These are phyloP conservation scores for Chlorella sp. DNA, from an alignment of 139 green algal species.

Conservation along the genomic window DNA sequence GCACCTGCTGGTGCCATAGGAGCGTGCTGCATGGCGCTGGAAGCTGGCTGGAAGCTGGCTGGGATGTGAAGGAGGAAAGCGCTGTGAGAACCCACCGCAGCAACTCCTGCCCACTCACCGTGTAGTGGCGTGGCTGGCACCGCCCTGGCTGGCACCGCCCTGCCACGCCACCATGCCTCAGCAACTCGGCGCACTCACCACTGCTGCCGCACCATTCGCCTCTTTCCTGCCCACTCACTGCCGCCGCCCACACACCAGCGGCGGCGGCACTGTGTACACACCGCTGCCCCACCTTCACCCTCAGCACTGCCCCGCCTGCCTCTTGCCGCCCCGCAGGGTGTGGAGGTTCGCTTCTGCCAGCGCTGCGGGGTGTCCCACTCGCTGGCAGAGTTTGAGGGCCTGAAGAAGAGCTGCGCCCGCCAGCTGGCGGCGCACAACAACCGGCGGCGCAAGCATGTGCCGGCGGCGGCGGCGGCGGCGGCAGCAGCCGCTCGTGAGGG, in stretches of 20 bases:
- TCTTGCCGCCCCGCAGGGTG: slow-evolving; percentile 16
- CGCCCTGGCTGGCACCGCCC: neutral
- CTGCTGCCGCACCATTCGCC: no score
- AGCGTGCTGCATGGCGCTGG: no score
- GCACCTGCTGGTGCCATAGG: no score
- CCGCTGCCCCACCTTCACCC: neutral
- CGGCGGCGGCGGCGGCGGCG: neutral
- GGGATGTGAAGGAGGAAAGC: no score
- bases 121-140: no score
- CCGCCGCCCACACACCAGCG: neutral
- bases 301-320: neutral
- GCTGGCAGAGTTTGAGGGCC: slow-evolving; percentile 85
- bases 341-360: slow-evolving; percentile 87
- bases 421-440: slow-evolving; percentile 70
- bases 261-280: no score
- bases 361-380: slow-evolving; percentile 90
- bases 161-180: no score
- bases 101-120: no score
- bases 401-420: slow-evolving; percentile 77
- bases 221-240: neutral
- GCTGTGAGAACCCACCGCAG: no score
- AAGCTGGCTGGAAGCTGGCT: neutral
- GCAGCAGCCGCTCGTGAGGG: neutral
- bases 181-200: no score
- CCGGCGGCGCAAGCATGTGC: slow-evolving; percentile 39